phyloP scores from a whole-genome alignment of 2,329 filamentous ascomycete species.

The Neocatenulostroma microsporum region DNA sequence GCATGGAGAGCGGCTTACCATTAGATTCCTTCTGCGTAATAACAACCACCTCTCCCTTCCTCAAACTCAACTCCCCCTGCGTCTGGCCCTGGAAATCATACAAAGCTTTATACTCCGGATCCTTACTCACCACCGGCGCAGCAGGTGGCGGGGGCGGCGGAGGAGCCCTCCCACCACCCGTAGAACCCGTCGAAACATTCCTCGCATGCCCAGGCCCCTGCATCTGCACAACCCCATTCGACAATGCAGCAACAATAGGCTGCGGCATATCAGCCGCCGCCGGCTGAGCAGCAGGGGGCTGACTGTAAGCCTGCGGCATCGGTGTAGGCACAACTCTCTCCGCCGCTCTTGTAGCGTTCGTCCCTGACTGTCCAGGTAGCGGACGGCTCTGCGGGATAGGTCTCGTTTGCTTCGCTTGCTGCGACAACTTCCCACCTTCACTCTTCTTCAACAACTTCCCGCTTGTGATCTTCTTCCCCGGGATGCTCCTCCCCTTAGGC shows the following conservation, averaged over 20 bases:
- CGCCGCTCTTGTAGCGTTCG: constrained; percentile 12
- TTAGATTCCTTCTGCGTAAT: constrained; percentile 93
- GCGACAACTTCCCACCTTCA: constrained; percentile 65
- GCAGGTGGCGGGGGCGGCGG: constrained; percentile 59
- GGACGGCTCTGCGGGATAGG: constrained; percentile 42
- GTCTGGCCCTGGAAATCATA: constrained; percentile 86
- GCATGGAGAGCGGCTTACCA: constrained; percentile 64
- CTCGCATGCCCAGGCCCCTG: constrained; percentile 34
- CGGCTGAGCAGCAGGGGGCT: background rate
- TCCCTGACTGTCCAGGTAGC: constrained; percentile 22
- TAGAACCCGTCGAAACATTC: constrained; percentile 31
- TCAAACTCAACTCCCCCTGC: constrained; percentile 76
- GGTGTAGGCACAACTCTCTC: constrained; percentile 25
- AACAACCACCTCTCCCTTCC: constrained; percentile 71
- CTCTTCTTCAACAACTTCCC: constrained; percentile 77
- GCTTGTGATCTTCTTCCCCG: constrained; percentile 82
- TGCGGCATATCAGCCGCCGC: constrained; percentile 16
- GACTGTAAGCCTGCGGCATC: constrained; percentile 6
- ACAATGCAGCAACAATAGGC: constrained; percentile 46
- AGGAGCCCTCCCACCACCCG: constrained; percentile 29
- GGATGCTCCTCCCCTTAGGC: constrained; percentile 76
- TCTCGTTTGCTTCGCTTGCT: constrained; percentile 39
- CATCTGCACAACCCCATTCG: constrained; percentile 36
- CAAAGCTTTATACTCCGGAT: constrained; percentile 77
- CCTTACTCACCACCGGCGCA: constrained; percentile 52